These are phyloP conservation scores for Penicillium olsonii DNA, from an alignment of 2,329 filamentous ascomycete genomes.

Conservation along the genomic window DNA sequence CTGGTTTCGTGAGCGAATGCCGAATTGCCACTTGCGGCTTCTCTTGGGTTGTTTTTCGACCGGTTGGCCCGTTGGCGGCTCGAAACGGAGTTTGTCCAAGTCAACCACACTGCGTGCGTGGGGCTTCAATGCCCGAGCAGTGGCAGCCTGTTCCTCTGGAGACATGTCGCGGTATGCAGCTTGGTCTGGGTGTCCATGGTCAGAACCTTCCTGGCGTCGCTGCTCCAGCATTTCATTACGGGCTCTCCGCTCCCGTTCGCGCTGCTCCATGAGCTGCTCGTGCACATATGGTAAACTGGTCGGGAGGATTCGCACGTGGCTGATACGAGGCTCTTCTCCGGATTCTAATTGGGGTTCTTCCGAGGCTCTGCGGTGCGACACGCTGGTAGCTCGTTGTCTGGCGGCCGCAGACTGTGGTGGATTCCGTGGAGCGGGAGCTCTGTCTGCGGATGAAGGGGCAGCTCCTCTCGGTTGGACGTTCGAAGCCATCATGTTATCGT, in stretches of 20 bases:
- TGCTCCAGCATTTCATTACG: slow-evolving; percentile 49
- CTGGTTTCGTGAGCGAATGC: slow-evolving; percentile 89
- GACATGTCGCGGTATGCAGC: slow-evolving; percentile 32
- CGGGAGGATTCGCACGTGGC: slow-evolving; percentile 87
- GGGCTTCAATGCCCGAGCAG: slow-evolving; percentile 77
- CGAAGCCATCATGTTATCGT: slow-evolving; percentile 35
- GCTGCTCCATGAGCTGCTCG: slow-evolving; percentile 77
- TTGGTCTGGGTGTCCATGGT: slow-evolving; percentile 22
- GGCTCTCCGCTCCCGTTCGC: slow-evolving; percentile 34
- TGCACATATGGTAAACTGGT: slow-evolving; percentile 91
- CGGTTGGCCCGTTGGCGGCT: slow-evolving; percentile 56
- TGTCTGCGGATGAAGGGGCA: slow-evolving; percentile 33
- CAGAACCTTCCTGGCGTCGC: slow-evolving; percentile 33
- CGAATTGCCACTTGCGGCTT: slow-evolving; percentile 94
- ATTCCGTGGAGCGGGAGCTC: slow-evolving; percentile 19
- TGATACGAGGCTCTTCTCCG: slow-evolving; percentile 60
- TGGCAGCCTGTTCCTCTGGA: slow-evolving; percentile 77
- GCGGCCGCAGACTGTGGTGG: slow-evolving; percentile 22
- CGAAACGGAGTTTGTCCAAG: slow-evolving; percentile 61
- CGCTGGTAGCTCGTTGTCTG: slow-evolving; percentile 26
- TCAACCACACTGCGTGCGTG: slow-evolving; percentile 73
- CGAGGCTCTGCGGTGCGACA: slow-evolving; percentile 27
- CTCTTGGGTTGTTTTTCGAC: slow-evolving; percentile 54
- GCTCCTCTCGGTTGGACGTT: slow-evolving; percentile 23
- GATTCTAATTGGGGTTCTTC: slow-evolving; percentile 27